Conservation (phyloP, 129 eudicot species). For the Daucus carota region DNA sequence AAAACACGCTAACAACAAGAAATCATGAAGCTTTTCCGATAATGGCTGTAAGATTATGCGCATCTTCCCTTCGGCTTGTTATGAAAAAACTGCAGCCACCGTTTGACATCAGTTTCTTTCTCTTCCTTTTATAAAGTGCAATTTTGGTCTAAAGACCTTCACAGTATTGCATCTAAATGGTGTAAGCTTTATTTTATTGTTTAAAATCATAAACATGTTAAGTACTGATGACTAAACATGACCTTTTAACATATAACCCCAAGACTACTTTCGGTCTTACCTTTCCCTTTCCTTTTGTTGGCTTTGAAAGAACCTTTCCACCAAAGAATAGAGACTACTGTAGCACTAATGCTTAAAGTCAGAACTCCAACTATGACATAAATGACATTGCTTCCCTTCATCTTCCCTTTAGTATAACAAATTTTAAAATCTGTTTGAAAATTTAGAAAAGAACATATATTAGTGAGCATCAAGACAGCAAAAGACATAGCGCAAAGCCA, state of each 20-base stretch:
- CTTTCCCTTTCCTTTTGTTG: slow-evolving; percentile 23
- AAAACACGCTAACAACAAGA: too few relatives aligned
- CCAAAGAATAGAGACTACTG: slow-evolving; percentile 24
- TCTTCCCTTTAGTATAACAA: slow-evolving; percentile 18
- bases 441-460: not conserved
- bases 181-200: not conserved
- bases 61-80: too few relatives aligned
- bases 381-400: slow-evolving; percentile 14
- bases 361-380: slow-evolving; percentile 23
- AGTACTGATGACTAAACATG: not conserved
- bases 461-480: not conserved
- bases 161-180: too few relatives aligned
- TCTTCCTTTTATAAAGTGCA: not conserved
- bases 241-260: not conserved
- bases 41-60: too few relatives aligned
- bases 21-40: too few relatives aligned
- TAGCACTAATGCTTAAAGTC: slow-evolving; percentile 6
- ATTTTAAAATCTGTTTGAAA: slow-evolving; percentile 25
- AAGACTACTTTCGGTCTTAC: slow-evolving; percentile 8
- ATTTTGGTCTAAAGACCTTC: not conserved
- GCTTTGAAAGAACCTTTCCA: slow-evolving; percentile 26
- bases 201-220: not conserved
- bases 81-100: too few relatives aligned
- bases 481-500: not conserved
- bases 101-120: too few relatives aligned